Conservation (phyloP, 2,329 filamentous ascomycete species). For the Alternaria novae-zelandiae region DNA sequence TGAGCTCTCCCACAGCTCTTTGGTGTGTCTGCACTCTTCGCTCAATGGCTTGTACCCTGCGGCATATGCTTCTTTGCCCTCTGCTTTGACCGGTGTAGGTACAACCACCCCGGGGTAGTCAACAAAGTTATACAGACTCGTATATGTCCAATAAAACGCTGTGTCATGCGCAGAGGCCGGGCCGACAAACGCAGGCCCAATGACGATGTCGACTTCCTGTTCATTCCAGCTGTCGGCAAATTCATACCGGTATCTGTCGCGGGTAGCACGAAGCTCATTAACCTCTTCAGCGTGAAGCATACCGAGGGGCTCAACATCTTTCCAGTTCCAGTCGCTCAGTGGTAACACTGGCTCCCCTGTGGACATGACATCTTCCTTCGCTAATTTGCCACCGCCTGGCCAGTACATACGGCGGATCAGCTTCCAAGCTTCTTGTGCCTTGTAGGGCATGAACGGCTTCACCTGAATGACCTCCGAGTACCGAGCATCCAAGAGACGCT, state of each 20-base stretch:
- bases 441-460: slow-evolving; percentile 46
- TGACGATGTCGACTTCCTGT: slow-evolving; percentile 29
- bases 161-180: slow-evolving; percentile 27
- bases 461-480: slow-evolving; percentile 32
- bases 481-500: slow-evolving; percentile 13
- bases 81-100: slow-evolving; percentile 22
- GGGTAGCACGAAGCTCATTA: slow-evolving; percentile 10
- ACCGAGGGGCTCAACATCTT: slow-evolving; percentile 10
- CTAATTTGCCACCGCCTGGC: slow-evolving; percentile 51
- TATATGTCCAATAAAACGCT: slow-evolving; percentile 33
- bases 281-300: slow-evolving; percentile 19
- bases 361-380: slow-evolving; percentile 42
- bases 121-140: slow-evolving; percentile 24
- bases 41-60: slow-evolving; percentile 20
- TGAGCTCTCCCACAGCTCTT: slow-evolving; percentile 23
- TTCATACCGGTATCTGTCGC: slow-evolving; percentile 19
- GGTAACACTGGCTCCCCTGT: slow-evolving; percentile 55
- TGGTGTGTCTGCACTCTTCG: slow-evolving; percentile 27
- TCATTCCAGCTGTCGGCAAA: slow-evolving; percentile 25
- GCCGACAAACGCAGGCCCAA: slow-evolving; percentile 28
- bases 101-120: slow-evolving; percentile 30
- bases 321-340: slow-evolving; percentile 45
- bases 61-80: slow-evolving; percentile 20
- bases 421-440: slow-evolving; percentile 34
- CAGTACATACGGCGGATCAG: slow-evolving; percentile 54